Evolutionary conservation across 2,329 filamentous ascomycete species (phyloP).

Genomic region (Ophiosphaerella korrae): DNA sequence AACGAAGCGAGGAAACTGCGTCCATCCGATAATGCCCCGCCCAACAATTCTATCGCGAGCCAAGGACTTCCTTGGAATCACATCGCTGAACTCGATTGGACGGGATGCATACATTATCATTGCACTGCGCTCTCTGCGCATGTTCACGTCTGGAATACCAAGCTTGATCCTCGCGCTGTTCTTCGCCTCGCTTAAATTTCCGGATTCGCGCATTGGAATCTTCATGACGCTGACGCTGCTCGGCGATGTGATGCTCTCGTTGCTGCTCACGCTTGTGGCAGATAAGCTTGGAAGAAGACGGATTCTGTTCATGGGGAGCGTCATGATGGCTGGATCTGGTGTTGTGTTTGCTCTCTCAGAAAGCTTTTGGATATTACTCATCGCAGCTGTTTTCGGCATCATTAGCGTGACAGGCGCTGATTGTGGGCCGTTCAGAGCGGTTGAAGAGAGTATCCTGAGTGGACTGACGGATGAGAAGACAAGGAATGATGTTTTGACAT

Average conservation of each 20-base stretch:
- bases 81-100: constrained; percentile 39
- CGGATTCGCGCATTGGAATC: constrained; percentile 44
- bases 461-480: constrained; percentile 43
- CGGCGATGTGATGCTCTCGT: constrained; percentile 45
- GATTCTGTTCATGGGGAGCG: constrained; percentile 42
- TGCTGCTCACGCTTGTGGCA: constrained; percentile 47
- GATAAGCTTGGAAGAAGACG: constrained; percentile 43
- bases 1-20: constrained; percentile 1
- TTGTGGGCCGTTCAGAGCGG: constrained; percentile 42
- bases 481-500: constrained; percentile 45
- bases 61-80: constrained; percentile 37
- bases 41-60: constrained; percentile 22
- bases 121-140: constrained; percentile 37
- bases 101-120: constrained; percentile 53
- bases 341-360: constrained; percentile 42
- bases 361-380: constrained; percentile 46
- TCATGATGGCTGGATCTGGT: constrained; percentile 46
- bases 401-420: constrained; percentile 45
- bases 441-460: constrained; percentile 45
- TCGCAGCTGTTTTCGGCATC: constrained; percentile 47
- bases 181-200: constrained; percentile 43
- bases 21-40: constrained; percentile 18
- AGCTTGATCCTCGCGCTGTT: constrained; percentile 47
- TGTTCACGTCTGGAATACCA: constrained; percentile 46
- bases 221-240: constrained; percentile 51